Percentiles rank a stretch among this genome's conserved stretches.
Evolutionary conservation across 2,329 filamentous ascomycete genomes (phyloP).

Genomic region (Geosmithia flava): DNA sequence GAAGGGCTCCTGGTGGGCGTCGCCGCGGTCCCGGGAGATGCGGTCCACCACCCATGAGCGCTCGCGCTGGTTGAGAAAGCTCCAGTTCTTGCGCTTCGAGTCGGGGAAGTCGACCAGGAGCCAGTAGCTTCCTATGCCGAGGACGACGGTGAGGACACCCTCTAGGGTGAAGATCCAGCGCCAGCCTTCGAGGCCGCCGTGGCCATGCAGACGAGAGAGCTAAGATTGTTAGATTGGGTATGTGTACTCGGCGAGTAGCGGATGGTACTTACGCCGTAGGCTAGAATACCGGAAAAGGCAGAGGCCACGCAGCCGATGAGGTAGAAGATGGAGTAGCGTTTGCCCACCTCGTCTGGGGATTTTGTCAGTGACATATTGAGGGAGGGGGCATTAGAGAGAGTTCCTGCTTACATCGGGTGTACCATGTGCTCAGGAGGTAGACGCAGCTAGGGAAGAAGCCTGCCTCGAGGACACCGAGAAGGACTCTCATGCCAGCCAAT

Average conservation of each 20-base stretch:
- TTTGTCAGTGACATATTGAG: not conserved
- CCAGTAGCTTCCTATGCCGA: slow-evolving; percentile 39
- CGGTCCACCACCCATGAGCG: slow-evolving; percentile 37
- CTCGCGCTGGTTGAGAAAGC: slow-evolving; percentile 40
- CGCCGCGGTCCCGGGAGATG: slow-evolving; percentile 45
- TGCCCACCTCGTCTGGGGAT: slow-evolving; percentile 49
- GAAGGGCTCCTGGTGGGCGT: slow-evolving; percentile 42
- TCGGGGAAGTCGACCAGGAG: slow-evolving; percentile 54
- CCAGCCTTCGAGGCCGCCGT: slow-evolving; percentile 44
- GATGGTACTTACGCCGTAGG: slow-evolving; percentile 47
- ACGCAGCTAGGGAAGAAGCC: slow-evolving; percentile 54
- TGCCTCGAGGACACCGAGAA: slow-evolving; percentile 55
- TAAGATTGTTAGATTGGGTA: slow-evolving; percentile 8
- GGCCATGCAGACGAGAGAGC: slow-evolving; percentile 51
- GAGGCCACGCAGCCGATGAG: slow-evolving; percentile 54
- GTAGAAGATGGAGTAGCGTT: slow-evolving; percentile 58
- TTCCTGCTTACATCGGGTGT: slow-evolving; percentile 43
- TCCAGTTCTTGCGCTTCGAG: slow-evolving; percentile 34
- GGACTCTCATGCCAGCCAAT: slow-evolving; percentile 40
- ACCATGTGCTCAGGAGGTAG: slow-evolving; percentile 49
- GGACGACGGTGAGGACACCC: slow-evolving; percentile 38
- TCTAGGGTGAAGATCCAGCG: slow-evolving; percentile 53
- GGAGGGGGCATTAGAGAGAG: not conserved
- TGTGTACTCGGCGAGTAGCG: no score
- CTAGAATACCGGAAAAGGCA: slow-evolving; percentile 56